Percentiles rank a stretch among this genome's conserved stretches.
Conservation (phyloP, 768 basidiomycete genomes). For the Suillus brevipes region DNA sequence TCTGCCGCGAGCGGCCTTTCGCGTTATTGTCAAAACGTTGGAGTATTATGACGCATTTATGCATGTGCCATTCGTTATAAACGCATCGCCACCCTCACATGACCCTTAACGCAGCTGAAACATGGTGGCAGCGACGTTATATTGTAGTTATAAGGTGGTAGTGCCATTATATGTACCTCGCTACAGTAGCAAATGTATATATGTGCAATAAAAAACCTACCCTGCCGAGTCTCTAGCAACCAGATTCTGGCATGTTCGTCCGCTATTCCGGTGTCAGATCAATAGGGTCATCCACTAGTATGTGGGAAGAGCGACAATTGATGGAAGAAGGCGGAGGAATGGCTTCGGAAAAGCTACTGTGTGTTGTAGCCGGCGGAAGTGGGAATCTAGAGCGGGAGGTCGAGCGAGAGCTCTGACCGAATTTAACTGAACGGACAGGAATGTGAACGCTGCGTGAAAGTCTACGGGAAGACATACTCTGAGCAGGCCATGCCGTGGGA, state of each 20-base stretch:
- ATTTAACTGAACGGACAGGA: slow-evolving; percentile 60
- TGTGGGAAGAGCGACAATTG: slow-evolving; percentile 78
- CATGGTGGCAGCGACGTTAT: neutral
- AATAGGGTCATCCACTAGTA: slow-evolving; percentile 80
- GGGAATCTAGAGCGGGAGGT: slow-evolving; percentile 95
- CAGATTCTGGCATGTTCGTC: too few species aligned
- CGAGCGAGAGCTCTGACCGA: slow-evolving; percentile 86
- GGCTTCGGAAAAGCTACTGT: slow-evolving; percentile 64
- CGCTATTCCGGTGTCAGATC: too few species aligned
- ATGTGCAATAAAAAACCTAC: too few species aligned
- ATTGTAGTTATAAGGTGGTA: neutral
- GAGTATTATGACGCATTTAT: neutral
- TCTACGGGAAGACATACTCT: slow-evolving; percentile 67
- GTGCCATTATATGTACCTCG: too few species aligned
- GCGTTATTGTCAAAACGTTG: neutral
- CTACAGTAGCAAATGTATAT: too few species aligned
- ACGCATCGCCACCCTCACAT: neutral
- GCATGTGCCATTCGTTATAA: neutral
- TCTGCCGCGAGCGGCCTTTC: too few species aligned
- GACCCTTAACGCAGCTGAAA: neutral
- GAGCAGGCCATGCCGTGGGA: slow-evolving; percentile 55
- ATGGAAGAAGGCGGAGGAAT: slow-evolving; percentile 40
- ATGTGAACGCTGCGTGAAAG: slow-evolving; percentile 85
- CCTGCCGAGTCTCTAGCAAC: too few species aligned
- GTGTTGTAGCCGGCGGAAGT: too few species aligned